phyloP scores from a whole-genome alignment of 164 flowering plant genomes.

The Tetracentron sinense region DNA sequence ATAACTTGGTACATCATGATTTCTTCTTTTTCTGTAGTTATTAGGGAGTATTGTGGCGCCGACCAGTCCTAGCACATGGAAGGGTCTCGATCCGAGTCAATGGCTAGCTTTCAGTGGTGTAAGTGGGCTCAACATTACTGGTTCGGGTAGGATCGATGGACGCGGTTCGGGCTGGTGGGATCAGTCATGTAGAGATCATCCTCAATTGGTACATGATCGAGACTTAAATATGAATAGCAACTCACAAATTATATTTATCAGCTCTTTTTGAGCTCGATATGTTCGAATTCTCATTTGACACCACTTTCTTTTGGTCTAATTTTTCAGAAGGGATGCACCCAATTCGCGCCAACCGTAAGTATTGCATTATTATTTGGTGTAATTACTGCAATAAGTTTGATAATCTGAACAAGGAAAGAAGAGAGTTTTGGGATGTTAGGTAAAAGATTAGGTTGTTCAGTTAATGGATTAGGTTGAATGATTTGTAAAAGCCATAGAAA shows the following conservation, averaged over 20 bases:
- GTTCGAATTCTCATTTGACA: background rate
- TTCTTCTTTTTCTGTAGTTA: conserved; percentile 1
- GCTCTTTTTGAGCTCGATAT: background rate
- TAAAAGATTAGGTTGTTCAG: too few relatives aligned
- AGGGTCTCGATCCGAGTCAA: conserved; percentile 1
- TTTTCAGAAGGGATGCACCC: background rate
- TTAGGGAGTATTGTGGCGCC: conserved; percentile 11
- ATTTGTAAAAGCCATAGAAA: too few relatives aligned
- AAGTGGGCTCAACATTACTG: conserved; percentile 8
- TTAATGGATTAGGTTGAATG: too few relatives aligned
- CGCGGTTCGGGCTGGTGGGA: conserved; percentile 20
- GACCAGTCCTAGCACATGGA: background rate
- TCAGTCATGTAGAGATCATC: conserved; percentile 17
- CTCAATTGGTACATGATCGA: background rate
- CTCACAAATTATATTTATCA: background rate
- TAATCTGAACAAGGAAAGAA: too few relatives aligned
- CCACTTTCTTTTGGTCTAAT: too few relatives aligned
- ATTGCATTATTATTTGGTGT: background rate
- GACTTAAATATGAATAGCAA: too few relatives aligned
- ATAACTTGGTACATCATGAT: background rate
- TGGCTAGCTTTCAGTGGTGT: conserved; percentile 14
- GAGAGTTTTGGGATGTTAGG: too few relatives aligned
- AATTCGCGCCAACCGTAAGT: background rate
- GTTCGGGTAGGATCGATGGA: conserved; percentile 14
- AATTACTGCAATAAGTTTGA: too few relatives aligned